Conservation (phyloP, 371 early-diverging fungal species). For the Syncephalastrum monosporum region DNA sequence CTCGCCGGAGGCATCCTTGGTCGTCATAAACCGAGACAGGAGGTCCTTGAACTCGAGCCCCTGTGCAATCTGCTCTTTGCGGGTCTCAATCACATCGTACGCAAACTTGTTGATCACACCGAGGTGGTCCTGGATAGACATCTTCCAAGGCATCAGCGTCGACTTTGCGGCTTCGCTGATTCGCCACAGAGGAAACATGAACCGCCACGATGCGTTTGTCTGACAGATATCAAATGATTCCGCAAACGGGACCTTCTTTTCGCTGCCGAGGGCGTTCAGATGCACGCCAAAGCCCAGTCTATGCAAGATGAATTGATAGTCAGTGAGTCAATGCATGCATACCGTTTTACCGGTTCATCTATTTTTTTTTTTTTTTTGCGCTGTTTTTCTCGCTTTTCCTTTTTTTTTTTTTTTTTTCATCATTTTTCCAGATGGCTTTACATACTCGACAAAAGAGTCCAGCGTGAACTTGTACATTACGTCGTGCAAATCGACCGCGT, state of each 20-base stretch:
- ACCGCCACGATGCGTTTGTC: constrained; percentile 38
- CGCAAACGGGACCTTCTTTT: constrained; percentile 47
- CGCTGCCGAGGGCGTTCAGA: constrained; percentile 29
- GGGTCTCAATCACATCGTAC: constrained; percentile 36
- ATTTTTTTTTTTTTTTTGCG: constrained; percentile 14
- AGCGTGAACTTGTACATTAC: constrained; percentile 58
- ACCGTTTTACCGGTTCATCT: neutral
- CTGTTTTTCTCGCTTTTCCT: too few species aligned
- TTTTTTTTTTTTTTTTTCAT: too few species aligned
- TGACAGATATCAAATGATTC: constrained; percentile 50
- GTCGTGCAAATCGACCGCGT: constrained; percentile 56
- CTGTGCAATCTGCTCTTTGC: constrained; percentile 36
- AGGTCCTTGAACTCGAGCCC: constrained; percentile 56
- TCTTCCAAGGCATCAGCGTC: constrained; percentile 30
- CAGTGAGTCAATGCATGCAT: neutral
- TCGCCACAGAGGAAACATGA: constrained; percentile 55
- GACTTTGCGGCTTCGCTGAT: constrained; percentile 34
- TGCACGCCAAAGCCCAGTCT: constrained; percentile 51
- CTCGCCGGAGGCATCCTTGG: constrained; percentile 52
- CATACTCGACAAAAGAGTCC: constrained; percentile 55
- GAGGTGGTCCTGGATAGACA: constrained; percentile 42
- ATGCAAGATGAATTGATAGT: neutral
- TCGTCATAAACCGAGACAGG: constrained; percentile 60
- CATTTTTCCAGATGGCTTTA: constrained; percentile 3
- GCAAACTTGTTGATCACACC: constrained; percentile 51